Conservation (phyloP, 352 stramenopile genomes). For the Thalassiosira sp. region DNA sequence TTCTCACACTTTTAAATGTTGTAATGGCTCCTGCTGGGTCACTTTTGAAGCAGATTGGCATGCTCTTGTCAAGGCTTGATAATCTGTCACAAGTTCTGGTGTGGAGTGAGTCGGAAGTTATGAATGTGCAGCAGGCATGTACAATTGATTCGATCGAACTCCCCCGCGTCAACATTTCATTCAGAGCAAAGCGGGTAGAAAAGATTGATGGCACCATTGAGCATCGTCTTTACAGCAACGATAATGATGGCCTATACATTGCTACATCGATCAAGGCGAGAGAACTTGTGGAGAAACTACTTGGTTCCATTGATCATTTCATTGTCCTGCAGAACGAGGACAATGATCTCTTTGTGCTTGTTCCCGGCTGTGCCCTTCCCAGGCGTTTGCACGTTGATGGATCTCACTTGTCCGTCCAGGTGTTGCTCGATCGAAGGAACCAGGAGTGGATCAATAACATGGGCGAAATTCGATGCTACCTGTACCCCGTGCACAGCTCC, state of each 20-base stretch:
- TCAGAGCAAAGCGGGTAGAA: constrained; percentile 81
- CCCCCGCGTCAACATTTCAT: constrained; percentile 95
- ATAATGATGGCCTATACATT: constrained; percentile 87
- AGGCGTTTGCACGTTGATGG: constrained; percentile 80
- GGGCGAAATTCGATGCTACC: constrained; percentile 90
- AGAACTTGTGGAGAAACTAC: constrained; percentile 81
- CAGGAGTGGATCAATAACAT: constrained; percentile 88
- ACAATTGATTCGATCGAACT: constrained; percentile 95
- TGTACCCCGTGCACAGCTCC: constrained; percentile 97
- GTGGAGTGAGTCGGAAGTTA: constrained; percentile 87
- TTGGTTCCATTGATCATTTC: constrained; percentile 85
- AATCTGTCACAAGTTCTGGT: constrained; percentile 96
- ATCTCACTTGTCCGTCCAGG: constrained; percentile 81
- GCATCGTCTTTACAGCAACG: constrained; percentile 84
- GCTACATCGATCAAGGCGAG: constrained; percentile 75
- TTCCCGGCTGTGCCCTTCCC: constrained; percentile 81
- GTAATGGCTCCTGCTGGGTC: constrained; percentile 85
- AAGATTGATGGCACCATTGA: constrained; percentile 80
- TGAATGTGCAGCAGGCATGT: constrained; percentile 62
- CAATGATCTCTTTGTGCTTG: constrained; percentile 85
- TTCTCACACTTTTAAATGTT: constrained; percentile 93
- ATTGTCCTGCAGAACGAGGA: constrained; percentile 87
- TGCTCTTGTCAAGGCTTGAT: constrained; percentile 92
- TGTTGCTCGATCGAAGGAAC: constrained; percentile 87
- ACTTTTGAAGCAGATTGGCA: constrained; percentile 86